Percentiles rank a stretch among this genome's conserved stretches.
Evolutionary conservation across 495 filamentous ascomycete genomes (phyloP).

Genomic region (Trichoderma virens): DNA sequence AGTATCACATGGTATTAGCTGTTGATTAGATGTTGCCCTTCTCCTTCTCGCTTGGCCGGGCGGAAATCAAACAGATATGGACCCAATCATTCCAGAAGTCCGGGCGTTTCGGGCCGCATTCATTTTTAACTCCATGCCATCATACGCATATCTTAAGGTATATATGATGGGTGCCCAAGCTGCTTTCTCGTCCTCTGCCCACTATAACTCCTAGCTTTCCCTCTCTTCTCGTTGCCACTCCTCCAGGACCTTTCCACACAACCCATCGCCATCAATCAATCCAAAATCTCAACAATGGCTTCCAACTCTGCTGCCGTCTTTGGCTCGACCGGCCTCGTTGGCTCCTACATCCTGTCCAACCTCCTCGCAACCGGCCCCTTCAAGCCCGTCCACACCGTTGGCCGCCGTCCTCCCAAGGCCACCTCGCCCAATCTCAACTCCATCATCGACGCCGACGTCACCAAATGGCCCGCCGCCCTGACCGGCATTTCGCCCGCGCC

Average conservation of each 20-base stretch:
- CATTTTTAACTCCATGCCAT: background rate
- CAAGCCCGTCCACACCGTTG: conserved; percentile 47
- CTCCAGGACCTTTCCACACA: background rate
- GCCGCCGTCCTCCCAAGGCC: conserved; percentile 42
- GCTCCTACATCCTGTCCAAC: conserved; percentile 48
- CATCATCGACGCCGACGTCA: conserved; percentile 36
- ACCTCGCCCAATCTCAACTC: conserved; percentile 43
- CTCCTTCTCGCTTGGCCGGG: too few relatives aligned
- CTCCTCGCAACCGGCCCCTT: conserved; percentile 34
- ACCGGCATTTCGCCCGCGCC: conserved; percentile 47
- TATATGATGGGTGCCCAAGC: background rate
- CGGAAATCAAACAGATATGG: too few relatives aligned
- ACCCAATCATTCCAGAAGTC: background rate
- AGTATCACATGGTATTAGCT: too few relatives aligned
- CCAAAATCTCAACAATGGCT: conserved; percentile 17
- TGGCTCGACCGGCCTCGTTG: conserved; percentile 51
- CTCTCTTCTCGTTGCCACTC: too few relatives aligned
- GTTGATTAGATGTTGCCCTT: too few relatives aligned
- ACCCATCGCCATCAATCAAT: background rate
- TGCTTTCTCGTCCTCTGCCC: background rate
- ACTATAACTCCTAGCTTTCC: too few relatives aligned
- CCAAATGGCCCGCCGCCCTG: conserved; percentile 50
- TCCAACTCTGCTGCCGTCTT: conserved; percentile 37
- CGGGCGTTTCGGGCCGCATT: background rate
- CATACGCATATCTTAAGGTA: background rate